Evolutionary conservation across 1,284 basidiomycete species (phyloP), one percentile per base, ranked within the genome.

Genomic region (Grifola frondosa): DNA sequence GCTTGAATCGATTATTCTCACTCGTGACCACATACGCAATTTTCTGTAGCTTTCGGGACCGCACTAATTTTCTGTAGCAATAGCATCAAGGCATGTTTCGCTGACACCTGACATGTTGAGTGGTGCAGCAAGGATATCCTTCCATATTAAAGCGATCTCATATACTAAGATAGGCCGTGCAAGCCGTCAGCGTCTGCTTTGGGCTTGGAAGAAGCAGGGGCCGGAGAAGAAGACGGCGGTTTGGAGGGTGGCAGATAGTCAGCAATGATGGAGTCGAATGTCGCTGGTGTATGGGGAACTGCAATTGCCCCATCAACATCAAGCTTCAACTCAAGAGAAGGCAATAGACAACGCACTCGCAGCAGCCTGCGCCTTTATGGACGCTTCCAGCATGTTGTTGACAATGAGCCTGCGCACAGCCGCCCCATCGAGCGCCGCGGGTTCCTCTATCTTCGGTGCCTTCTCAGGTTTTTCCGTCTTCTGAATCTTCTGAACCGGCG

Each of bases 321-420:
- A 9, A 23, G 12, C 9, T 11, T 26, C 23, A 10, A 16, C 20
- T 25, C 23, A 31, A 22, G 13, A 34, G 26, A 34, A 49, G 40
- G 47, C 35, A 20, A 36, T 39, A 30, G 15, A 25, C 33, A 13
- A 67, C 74, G 54, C 65, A 78, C 83, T 64, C 49, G 73, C 56
- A 12, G 68, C 57, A 17, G 72, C 65, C 17, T 70, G 71, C 30
- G 75, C 69, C 52, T 79, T 80, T 45, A 77, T 61, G 3, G 82
- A 81, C 9, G 77, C 74, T 50, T 81, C 74, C 29, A 80, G 65
- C 71, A 93, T 78, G 7, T 78, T 82, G 10, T 73, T 71, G 11
- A 87, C 77, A 48, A 95, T 91, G 42, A 88, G 65, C 49, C 79
- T 74, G 33, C 91, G 80, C 48, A 92, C 67, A 13, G 80, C 73